Base-by-base conservation (phyloP, 1,139 yeast species). In the Saccharomycopsis hybrid region DNA sequence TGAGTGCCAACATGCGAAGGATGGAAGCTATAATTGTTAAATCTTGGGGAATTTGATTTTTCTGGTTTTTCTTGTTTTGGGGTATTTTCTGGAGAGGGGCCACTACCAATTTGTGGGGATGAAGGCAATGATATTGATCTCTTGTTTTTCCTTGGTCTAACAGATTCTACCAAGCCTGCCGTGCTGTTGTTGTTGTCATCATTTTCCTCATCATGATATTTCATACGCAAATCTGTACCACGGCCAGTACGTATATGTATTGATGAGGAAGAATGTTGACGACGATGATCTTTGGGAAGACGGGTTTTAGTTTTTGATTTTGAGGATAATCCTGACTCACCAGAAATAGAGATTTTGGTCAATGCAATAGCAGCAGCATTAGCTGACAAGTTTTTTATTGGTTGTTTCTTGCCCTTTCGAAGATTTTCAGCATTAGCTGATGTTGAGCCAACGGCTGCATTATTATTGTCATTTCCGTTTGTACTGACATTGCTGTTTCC, bases 101-200 rank as follows among this genome's bases (percentile, higher is more conserved):
- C n/a, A n/a, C n/a, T n/a, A n/a, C n/a, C n/a, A 8, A 32, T 28
- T 8, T 29, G 31, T 8, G 52, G 52, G 7, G 49, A 42, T 25
- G 38, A 9, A 3, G 51, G 51, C 18, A 49, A 31, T 2, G 51
- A 49, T 3, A 45, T 30, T 9, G 51, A 45, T 28, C 45, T 35
- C 24, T 32, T 41, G 13, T 4, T 18, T 44, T 37, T 36, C 9
- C 9, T 31, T n/a, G 43, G 47, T 13, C 28, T 44, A n/a, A 9
- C 25, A 9, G 18, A 13, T 9, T 5, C 24, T 32, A 29, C 9
- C 27, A 7, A 27, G 28, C n/a, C 18, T 5, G 28, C 33, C 8
- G 42, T 30, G 11, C 32, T 28, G 30, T 41, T 42, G 13, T 43
- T 43, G 56, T 72, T 73, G 46, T 72, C 60, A n/a, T 69, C 59